Base-by-base conservation (phyloP, 1,139 yeast genomes). In the Torulaspora pretoriensis region DNA sequence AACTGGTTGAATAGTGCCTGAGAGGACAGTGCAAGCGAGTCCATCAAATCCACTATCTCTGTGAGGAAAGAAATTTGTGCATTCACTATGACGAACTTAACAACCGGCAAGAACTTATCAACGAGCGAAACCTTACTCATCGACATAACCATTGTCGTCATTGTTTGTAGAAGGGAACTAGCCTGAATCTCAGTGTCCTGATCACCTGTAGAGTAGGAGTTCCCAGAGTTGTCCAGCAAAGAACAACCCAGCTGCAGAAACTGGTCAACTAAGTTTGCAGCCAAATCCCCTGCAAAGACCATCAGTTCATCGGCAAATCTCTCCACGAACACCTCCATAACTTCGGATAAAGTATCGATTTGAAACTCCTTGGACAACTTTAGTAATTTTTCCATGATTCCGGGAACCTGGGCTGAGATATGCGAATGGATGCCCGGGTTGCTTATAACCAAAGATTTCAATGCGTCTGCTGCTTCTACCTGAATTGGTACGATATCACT, bases 291-390 rank as follows among this genome's bases (percentile, higher is more conserved):
- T 0, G 97, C 96, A 69, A 90, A 92, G 27, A 97, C 97, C 49
- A 90, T 88, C 50, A 92, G 72, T 65, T 90, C 95, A 49, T 80
- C 85, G 1, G 96, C 77, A 64, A 87, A 94, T 47, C 78, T 78
- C 59, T 89, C 96, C 27, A 92, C 97, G 64, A 95, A 87, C 49
- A 89, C 92, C 68, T 92, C 97, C 84, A 94, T 89, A 19, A 92
- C 96, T 42, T 82, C 85, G 9, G 95, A 78, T 25, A 92, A 73
- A 34, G 89, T 78, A 63, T 92, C 98, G 54, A 83, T 79, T 60
- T 92, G 98, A 54, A 89, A 81, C 51, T 81, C 81, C 63, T 86
- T 83, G 12, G 95, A 83, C 39, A 92, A 68, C 41, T 80, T 81
- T 55, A 92, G 71, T 48, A 94, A 69, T 55, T 79, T 82, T 47